Evolutionary conservation across 805 yeast species (phyloP).

Genomic region (Saccharomyces mikatae): DNA sequence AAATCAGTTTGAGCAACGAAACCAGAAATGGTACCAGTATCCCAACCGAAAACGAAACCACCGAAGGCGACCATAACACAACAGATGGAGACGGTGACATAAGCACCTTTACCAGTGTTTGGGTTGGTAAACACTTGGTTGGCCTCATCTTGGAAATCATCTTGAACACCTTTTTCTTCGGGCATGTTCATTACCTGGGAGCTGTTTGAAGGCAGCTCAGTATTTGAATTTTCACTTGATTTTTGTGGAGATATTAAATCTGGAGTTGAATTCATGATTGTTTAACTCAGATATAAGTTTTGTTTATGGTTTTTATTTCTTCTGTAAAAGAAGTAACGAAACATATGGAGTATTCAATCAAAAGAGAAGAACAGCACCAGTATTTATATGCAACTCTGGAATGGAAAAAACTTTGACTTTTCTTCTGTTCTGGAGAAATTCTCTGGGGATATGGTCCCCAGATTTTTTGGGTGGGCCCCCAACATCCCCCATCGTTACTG

Average conservation of each 20-base stretch:
- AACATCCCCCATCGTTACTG: neutral
- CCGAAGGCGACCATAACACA: slow-evolving; percentile 54
- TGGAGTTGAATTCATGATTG: slow-evolving; percentile 7
- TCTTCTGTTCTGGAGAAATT: neutral
- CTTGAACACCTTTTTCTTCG: slow-evolving; percentile 9
- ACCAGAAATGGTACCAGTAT: slow-evolving; percentile 70
- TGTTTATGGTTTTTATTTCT: neutral
- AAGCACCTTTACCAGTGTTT: slow-evolving; percentile 4
- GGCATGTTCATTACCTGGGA: slow-evolving; percentile 17
- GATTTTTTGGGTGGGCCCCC: neutral
- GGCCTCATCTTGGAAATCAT: neutral
- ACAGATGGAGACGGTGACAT: slow-evolving; percentile 38
- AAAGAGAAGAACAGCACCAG: neutral
- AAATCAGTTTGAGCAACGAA: slow-evolving; percentile 53
- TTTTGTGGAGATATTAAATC: slow-evolving; percentile 8
- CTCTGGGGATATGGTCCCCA: neutral
- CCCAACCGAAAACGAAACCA: slow-evolving; percentile 72
- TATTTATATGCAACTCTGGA: neutral
- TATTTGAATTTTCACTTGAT: slow-evolving; percentile 6
- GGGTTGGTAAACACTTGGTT: neutral
- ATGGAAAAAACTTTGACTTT: neutral
- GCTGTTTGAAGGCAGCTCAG: slow-evolving; percentile 9
- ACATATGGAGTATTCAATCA: neutral
- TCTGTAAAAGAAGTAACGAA: neutral
- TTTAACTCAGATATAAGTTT: slow-evolving; percentile 1